These are phyloP conservation scores for Leonotis leonurus DNA, from an alignment of 257 asterid species.

Conservation along the genomic window DNA sequence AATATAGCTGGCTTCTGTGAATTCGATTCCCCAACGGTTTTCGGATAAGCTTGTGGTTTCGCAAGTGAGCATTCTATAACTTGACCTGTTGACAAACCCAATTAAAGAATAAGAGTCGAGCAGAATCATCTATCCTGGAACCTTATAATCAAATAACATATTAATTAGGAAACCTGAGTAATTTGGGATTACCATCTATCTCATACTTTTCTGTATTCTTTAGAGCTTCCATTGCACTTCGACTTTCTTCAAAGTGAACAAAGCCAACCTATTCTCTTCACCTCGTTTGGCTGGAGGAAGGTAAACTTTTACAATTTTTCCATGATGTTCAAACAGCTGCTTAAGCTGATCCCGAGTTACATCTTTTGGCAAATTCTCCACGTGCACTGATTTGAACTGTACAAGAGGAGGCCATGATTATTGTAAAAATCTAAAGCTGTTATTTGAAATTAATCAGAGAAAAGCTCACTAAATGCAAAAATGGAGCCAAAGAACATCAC, in stretches of 20 bases:
- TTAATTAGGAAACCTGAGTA: background rate
- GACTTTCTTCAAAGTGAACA: conserved; percentile 83
- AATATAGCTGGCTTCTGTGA: conserved; percentile 53
- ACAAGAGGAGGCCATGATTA: background rate
- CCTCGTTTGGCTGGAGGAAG: conserved; percentile 98
- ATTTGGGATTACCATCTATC: conserved; percentile 54
- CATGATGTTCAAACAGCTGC: conserved; percentile 75
- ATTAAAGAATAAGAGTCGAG: conserved; percentile 12
- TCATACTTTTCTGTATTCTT: conserved; percentile 88
- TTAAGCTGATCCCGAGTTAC: conserved; percentile 77
- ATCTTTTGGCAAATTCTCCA: conserved; percentile 83
- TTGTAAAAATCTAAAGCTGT: background rate
- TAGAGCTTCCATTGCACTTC: conserved; percentile 85
- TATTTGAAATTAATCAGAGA: background rate
- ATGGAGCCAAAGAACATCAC: background rate
- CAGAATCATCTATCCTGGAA: conserved; percentile 4
- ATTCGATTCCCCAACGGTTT: conserved; percentile 45
- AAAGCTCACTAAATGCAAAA: background rate
- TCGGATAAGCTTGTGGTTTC: conserved; percentile 92
- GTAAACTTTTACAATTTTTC: conserved; percentile 76
- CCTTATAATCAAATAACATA: conserved; percentile 6
- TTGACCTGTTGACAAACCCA: conserved; percentile 53
- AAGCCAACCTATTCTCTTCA: conserved; percentile 87
- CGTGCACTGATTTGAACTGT: conserved; percentile 92
- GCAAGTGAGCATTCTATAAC: conserved; percentile 93